These are phyloP conservation scores for Phanerochaete carnosa DNA, from an alignment of 768 basidiomycete species.

Conservation along the genomic window DNA sequence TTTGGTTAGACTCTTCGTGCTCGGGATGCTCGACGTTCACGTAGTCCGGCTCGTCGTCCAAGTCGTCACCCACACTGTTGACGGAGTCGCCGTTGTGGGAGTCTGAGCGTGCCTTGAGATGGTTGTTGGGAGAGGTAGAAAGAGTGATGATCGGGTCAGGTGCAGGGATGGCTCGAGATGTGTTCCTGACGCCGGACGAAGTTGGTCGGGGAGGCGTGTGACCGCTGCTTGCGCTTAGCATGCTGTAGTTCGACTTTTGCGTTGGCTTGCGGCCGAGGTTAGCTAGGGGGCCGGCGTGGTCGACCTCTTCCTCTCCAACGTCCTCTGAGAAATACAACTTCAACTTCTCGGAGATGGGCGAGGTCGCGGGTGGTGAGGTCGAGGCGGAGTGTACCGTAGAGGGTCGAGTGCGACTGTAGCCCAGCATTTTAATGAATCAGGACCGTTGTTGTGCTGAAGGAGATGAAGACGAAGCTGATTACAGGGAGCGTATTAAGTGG, in stretches of 20 bases:
- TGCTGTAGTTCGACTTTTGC: constrained; percentile 24
- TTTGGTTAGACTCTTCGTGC: constrained; percentile 24
- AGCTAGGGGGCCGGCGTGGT: constrained; percentile 19
- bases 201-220: constrained; percentile 6
- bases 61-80: constrained; percentile 40
- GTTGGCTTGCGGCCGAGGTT: constrained; percentile 21
- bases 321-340: constrained; percentile 51
- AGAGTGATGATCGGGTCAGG: constrained; percentile 54
- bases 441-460: neutral
- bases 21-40: constrained; percentile 45
- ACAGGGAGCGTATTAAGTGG: neutral
- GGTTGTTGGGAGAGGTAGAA: constrained; percentile 31
- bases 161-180: constrained; percentile 28
- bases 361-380: constrained; percentile 35
- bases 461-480: neutral
- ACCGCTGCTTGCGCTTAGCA: constrained; percentile 14
- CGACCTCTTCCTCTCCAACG: constrained; percentile 46
- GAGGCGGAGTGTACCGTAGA: neutral
- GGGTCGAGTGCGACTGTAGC: neutral
- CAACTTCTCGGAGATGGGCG: constrained; percentile 38
- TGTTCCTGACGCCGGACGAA: constrained; percentile 12
- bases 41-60: constrained; percentile 76
- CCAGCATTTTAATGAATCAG: neutral
- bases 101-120: constrained; percentile 21
- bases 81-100: constrained; percentile 15